These are phyloP conservation scores for Geranium incanum DNA, from an alignment of 441 rosid genomes.

Conservation along the genomic window DNA sequence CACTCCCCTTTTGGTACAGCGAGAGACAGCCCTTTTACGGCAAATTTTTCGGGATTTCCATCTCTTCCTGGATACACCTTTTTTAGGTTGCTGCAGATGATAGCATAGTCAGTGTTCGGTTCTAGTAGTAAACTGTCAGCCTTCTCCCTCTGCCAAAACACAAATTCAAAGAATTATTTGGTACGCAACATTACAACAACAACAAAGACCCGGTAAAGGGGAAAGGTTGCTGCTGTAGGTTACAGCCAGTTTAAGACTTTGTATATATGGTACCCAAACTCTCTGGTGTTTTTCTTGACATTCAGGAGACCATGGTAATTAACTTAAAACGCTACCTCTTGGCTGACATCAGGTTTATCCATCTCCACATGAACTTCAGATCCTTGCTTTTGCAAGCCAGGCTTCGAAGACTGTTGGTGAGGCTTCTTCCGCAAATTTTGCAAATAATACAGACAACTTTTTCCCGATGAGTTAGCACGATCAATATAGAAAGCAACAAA, in stretches of 20 bases:
- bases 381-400: constrained; percentile 12
- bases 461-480: constrained; percentile 11
- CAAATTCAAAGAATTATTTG: background rate
- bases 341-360: constrained; percentile 16
- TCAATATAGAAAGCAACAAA: constrained; percentile 12
- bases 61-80: constrained; percentile 22
- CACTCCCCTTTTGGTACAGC: constrained; percentile 20
- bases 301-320: background rate
- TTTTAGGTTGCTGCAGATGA: constrained; percentile 13
- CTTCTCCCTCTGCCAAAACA: constrained; percentile 17
- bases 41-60: constrained; percentile 18
- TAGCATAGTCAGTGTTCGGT: background rate
- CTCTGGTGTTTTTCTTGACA: background rate
- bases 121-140: constrained; percentile 19
- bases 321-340: constrained; percentile 13
- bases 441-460: background rate
- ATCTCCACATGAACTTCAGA: constrained; percentile 10
- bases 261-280: background rate
- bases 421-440: background rate
- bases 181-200: too few species aligned
- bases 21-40: constrained; percentile 18
- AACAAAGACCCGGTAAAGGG: too few species aligned
- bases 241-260: too few species aligned
- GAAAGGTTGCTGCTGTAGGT: too few species aligned
- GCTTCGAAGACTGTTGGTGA: background rate